These are phyloP conservation scores for Phaeosphaeriaceae sp. DNA, from an alignment of 2,329 filamentous ascomycete species.

Conservation along the genomic window DNA sequence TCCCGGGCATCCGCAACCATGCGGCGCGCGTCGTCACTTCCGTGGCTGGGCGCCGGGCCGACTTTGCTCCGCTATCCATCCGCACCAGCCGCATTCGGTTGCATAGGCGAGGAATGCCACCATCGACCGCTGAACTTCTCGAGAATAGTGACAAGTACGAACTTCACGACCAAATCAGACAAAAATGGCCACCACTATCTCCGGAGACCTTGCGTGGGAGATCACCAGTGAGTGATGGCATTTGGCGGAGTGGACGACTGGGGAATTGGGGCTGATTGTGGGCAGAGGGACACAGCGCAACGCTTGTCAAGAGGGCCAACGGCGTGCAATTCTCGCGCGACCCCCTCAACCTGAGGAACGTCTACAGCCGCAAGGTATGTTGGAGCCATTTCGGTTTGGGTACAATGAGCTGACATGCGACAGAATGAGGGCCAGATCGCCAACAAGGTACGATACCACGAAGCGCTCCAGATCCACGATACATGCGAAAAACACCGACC, in stretches of 20 bases:
- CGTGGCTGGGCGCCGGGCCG: conserved; percentile 15
- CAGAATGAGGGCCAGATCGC: conserved; percentile 93
- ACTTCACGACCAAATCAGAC: conserved; percentile 38
- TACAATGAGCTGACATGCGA: conserved; percentile 30
- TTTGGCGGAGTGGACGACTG: not conserved
- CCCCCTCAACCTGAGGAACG: conserved; percentile 91
- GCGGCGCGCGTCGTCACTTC: conserved; percentile 2
- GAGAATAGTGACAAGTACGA: conserved; percentile 31
- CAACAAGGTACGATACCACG: conserved; percentile 73
- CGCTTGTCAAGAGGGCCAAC: conserved; percentile 88
- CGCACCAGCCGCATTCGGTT: conserved; percentile 35
- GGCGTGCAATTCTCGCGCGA: conserved; percentile 92
- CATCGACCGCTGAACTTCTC: conserved; percentile 32
- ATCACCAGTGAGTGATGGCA: conserved; percentile 78
- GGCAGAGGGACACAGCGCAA: conserved; percentile 85
- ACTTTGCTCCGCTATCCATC: conserved; percentile 28
- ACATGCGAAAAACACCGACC: not conserved
- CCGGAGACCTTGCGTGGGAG: conserved; percentile 93
- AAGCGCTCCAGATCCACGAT: conserved; percentile 3
- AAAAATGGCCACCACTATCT: conserved; percentile 68
- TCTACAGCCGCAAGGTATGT: conserved; percentile 85
- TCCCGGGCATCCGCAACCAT: not conserved
- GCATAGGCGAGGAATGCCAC: conserved; percentile 31
- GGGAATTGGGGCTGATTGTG: conserved; percentile 17
- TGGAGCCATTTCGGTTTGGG: conserved; percentile 1